Percentiles rank a stretch among this genome's conserved stretches.
phyloP scores from a whole-genome alignment of 208 protist species.

The Herpetomonas samuelpessoai region DNA sequence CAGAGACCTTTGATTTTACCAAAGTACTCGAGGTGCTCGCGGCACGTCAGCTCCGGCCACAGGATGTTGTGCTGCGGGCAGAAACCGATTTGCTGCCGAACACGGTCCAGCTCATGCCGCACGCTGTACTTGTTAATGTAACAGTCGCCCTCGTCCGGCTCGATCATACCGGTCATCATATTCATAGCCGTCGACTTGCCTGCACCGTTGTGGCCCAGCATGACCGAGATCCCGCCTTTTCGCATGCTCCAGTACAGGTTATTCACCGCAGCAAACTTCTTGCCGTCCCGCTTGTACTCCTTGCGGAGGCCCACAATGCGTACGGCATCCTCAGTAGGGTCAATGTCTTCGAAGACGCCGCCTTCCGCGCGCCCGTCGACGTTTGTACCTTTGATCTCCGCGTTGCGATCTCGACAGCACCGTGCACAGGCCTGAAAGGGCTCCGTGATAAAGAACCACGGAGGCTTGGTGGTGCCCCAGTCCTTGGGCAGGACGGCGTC shows the following conservation, averaged over 20 bases:
- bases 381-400: conserved; percentile 13
- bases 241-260: conserved; percentile 58
- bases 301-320: conserved; percentile 22
- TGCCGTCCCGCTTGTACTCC: conserved; percentile 23
- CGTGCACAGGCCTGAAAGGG: conserved; percentile 11
- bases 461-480: conserved; percentile 29
- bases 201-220: conserved; percentile 74
- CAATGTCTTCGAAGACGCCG: conserved; percentile 26
- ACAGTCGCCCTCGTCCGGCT: conserved; percentile 55
- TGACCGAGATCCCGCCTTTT: conserved; percentile 44
- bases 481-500: conserved; percentile 37
- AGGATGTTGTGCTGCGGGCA: conserved; percentile 55
- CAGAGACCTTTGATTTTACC: conserved; percentile 81
- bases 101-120: conserved; percentile 23
- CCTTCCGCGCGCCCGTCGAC: conserved; percentile 13
- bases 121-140: conserved; percentile 43
- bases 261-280: conserved; percentile 42
- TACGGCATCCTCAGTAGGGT: conserved; percentile 23
- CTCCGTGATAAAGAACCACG: conserved; percentile 36
- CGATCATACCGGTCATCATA: conserved; percentile 54
- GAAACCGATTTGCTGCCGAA: conserved; percentile 64
- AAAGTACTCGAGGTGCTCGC: conserved; percentile 89
- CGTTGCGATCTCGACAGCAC: conserved; percentile 12
- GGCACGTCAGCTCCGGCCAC: conserved; percentile 66
- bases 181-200: conserved; percentile 49